Percentiles rank a stretch among this genome's conserved stretches.
Evolutionary conservation across 176 grass and related monocot genomes (phyloP).

Genomic region (Echinochloa phyllopogon): DNA sequence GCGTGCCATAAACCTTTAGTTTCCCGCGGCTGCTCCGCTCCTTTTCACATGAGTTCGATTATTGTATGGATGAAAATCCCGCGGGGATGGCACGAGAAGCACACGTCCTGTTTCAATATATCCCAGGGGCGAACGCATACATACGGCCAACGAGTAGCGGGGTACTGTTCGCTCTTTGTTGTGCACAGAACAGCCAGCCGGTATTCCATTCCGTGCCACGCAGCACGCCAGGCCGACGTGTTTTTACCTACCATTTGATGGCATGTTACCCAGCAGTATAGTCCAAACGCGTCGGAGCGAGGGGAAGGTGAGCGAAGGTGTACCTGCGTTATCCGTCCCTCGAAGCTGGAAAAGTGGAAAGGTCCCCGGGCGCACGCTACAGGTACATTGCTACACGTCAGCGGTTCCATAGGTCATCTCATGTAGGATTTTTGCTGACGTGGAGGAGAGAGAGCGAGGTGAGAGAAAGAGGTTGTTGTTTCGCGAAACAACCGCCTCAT

Average conservation of each 20-base stretch:
- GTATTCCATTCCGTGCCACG: too few relatives aligned
- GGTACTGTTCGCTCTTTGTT: too few relatives aligned
- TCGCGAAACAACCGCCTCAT: too few relatives aligned
- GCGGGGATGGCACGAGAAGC: neutral
- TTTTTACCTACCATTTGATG: too few relatives aligned
- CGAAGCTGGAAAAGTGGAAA: conserved; percentile 34
- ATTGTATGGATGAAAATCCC: neutral
- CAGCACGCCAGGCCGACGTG: neutral
- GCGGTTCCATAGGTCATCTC: too few relatives aligned
- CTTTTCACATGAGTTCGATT: neutral
- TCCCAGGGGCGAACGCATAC: neutral
- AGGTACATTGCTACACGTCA: too few relatives aligned
- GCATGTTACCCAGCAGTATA: neutral
- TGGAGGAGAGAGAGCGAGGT: too few relatives aligned
- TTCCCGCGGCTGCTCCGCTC: neutral
- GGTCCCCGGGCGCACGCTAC: neutral
- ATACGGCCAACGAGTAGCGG: neutral
- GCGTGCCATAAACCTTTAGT: neutral
- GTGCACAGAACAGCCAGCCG: too few relatives aligned
- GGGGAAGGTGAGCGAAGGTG: neutral
- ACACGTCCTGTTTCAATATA: neutral
- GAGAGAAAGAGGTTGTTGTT: too few relatives aligned
- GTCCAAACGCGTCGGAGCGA: neutral
- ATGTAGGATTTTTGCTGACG: too few relatives aligned
- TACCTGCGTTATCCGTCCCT: neutral